Evolutionary conservation across 805 yeast species (phyloP).

Genomic region (Wickerhamomyces silvicola): DNA sequence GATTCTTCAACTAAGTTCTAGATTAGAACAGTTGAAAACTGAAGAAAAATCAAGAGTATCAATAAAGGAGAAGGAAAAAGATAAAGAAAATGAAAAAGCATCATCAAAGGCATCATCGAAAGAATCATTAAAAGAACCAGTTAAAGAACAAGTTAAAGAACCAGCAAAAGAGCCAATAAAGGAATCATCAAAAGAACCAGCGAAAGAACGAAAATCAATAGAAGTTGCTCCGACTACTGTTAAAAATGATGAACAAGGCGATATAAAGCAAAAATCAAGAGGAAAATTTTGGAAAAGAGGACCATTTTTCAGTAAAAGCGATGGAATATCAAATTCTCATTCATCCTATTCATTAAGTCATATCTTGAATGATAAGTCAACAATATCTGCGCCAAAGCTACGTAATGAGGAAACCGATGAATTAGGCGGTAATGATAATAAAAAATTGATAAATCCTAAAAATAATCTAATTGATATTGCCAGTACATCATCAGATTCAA

Average conservation of each 20-base stretch:
- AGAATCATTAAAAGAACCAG: too few relatives aligned
- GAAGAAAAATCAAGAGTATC: too few relatives aligned
- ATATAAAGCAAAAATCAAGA: conserved; percentile 18
- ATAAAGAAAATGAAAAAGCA: too few relatives aligned
- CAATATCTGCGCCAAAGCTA: conserved; percentile 31
- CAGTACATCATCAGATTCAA: conserved; percentile 4
- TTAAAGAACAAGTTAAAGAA: too few relatives aligned
- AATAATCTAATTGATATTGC: conserved; percentile 5
- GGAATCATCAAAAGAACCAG: neutral
- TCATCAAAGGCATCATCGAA: too few relatives aligned
- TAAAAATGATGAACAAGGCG: too few relatives aligned
- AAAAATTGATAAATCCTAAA: conserved; percentile 23
- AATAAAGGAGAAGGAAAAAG: too few relatives aligned
- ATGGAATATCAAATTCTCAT: conserved; percentile 15
- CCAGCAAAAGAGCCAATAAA: neutral
- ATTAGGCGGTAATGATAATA: conserved; percentile 29
- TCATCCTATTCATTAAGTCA: conserved; percentile 14
- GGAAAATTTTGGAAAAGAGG: conserved; percentile 28
- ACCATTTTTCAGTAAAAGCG: conserved; percentile 13
- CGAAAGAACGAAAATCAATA: too few relatives aligned
- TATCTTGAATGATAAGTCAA: conserved; percentile 15
- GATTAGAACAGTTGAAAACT: conserved; percentile 16
- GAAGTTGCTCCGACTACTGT: too few relatives aligned
- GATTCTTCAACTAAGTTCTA: conserved; percentile 27
- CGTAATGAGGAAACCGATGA: conserved; percentile 27